phyloP scores from a whole-genome alignment of 1,284 basidiomycete genomes.

The Thecaphora thlaspeos region DNA sequence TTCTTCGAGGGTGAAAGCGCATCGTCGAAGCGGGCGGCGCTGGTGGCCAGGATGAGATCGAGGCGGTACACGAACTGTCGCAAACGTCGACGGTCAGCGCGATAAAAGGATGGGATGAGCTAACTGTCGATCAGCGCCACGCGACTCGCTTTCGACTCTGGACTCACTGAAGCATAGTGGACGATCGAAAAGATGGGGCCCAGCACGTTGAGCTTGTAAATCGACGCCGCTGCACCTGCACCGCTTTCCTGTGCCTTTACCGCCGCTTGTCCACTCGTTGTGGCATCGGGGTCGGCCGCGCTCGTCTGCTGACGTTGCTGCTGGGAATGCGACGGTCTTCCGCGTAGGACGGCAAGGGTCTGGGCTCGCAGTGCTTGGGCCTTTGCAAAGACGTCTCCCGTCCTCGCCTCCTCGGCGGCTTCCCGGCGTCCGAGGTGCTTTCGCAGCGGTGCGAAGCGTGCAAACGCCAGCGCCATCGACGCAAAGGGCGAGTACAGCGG shows the following conservation, averaged over 20 bases:
- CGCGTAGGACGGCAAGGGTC: background rate
- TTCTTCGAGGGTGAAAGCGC: too few relatives aligned
- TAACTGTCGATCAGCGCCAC: too few relatives aligned
- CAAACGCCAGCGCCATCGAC: constrained; percentile 15
- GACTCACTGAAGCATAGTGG: constrained; percentile 1
- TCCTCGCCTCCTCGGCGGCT: constrained; percentile 4
- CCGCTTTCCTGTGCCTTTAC: background rate
- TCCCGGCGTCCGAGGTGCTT: constrained; percentile 14
- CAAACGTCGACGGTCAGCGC: background rate
- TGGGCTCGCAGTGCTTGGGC: constrained; percentile 3
- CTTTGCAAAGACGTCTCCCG: constrained; percentile 12
- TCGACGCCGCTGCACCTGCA: background rate
- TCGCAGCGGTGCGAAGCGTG: constrained; percentile 18
- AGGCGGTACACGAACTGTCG: background rate
- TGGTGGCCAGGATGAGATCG: background rate
- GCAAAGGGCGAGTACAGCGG: constrained; percentile 16
- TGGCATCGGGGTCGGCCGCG: too few relatives aligned
- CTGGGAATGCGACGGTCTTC: background rate
- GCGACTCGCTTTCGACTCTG: too few relatives aligned
- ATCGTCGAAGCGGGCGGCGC: too few relatives aligned
- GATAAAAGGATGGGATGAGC: too few relatives aligned
- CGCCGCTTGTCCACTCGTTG: background rate
- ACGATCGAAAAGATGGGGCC: background rate
- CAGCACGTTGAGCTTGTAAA: background rate
- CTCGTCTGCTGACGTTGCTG: background rate